Evolutionary conservation across 352 stramenopile species (phyloP).

Genomic region (Phytopythium litorale): DNA sequence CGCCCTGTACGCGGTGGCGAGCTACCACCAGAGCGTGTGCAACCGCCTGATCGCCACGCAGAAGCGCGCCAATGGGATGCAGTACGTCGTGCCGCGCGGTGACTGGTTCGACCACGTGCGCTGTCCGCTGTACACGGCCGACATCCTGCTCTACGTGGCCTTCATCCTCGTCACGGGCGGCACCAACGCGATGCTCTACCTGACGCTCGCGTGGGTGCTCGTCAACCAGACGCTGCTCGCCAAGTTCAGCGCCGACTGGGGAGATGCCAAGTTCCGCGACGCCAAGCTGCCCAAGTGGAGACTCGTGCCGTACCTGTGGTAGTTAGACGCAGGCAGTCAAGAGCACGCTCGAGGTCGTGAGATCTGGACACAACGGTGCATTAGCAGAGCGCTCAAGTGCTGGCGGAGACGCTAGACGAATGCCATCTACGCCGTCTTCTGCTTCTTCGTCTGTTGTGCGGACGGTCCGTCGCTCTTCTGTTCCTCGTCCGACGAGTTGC

Average conservation of each 20-base stretch:
- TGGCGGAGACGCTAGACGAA: neutral
- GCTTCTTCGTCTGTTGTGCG: slow-evolving; percentile 15
- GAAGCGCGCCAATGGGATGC: slow-evolving; percentile 42
- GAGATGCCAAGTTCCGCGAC: slow-evolving; percentile 55
- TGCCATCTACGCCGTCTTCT: slow-evolving; percentile 13
- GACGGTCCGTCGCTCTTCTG: slow-evolving; percentile 18
- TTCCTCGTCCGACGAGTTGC: slow-evolving; percentile 12
- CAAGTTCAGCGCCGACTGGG: slow-evolving; percentile 47
- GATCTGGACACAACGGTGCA: neutral
- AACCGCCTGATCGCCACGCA: slow-evolving; percentile 52
- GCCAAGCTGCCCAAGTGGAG: slow-evolving; percentile 36
- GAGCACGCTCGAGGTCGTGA: neutral
- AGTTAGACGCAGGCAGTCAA: slow-evolving; percentile 9
- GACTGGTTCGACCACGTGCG: slow-evolving; percentile 67
- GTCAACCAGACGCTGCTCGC: slow-evolving; percentile 63
- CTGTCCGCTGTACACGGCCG: slow-evolving; percentile 58
- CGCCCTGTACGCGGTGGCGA: slow-evolving; percentile 37
- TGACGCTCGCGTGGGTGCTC: slow-evolving; percentile 51
- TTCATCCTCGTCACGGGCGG: slow-evolving; percentile 43
- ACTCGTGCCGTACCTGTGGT: slow-evolving; percentile 27
- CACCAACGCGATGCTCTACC: slow-evolving; percentile 33
- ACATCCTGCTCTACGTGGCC: slow-evolving; percentile 58
- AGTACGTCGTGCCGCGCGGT: slow-evolving; percentile 51
- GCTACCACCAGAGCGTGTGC: slow-evolving; percentile 58
- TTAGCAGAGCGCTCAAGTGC: neutral